Conservation (phyloP, 306 rosid species). For the Acmispon strigosus region DNA sequence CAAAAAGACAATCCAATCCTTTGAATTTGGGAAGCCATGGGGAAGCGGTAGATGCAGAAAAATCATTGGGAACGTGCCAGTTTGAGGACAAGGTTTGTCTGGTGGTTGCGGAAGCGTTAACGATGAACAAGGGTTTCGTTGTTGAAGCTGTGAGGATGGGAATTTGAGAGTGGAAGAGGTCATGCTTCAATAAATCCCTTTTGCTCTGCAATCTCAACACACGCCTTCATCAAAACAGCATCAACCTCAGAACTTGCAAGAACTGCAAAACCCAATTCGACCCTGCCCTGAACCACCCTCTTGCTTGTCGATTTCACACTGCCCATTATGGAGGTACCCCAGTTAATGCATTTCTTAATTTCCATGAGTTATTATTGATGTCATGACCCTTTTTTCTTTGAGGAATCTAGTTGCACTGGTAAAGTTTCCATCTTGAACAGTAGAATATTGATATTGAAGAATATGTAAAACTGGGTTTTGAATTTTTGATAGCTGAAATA, state of each 20-base stretch:
- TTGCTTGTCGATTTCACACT: conserved; percentile 80
- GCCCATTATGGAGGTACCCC: conserved; percentile 85
- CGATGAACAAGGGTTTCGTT: conserved; percentile 21
- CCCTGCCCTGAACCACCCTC: conserved; percentile 62
- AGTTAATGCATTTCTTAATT: not conserved
- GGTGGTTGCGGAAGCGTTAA: conserved; percentile 29
- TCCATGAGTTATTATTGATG: not conserved
- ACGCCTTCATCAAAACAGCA: conserved; percentile 11
- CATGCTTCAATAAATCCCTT: conserved; percentile 26
- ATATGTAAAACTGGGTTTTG: not conserved
- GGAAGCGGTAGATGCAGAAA: conserved; percentile 38
- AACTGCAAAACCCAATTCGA: conserved; percentile 82
- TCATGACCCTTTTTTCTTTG: not conserved
- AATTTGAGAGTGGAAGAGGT: conserved; percentile 32
- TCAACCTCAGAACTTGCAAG: conserved; percentile 66
- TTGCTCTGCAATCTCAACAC: conserved; percentile 11
- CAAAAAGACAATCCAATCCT: conserved; percentile 84
- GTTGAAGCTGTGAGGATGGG: conserved; percentile 12
- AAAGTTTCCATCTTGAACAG: not conserved
- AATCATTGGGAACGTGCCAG: conserved; percentile 68
- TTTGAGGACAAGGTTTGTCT: conserved; percentile 53
- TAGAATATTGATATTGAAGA: not conserved
- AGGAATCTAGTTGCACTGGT: not conserved
- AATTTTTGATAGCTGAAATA: not conserved
- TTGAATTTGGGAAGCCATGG: conserved; percentile 65